Base-by-base conservation (phyloP, 2,329 filamentous ascomycete species). In the Fusarium sp. region DNA sequence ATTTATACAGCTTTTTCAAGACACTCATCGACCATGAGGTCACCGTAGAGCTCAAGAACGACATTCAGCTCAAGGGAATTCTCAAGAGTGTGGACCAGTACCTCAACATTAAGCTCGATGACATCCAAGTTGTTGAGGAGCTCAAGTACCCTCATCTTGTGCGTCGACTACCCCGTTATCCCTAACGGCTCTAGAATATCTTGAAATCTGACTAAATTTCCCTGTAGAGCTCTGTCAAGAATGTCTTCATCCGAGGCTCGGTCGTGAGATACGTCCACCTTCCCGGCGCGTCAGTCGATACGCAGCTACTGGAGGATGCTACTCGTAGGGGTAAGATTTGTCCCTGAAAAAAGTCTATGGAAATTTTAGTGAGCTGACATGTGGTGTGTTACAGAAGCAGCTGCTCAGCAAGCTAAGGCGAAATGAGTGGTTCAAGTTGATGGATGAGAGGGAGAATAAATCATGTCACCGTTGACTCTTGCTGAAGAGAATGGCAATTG, bases 31-130 rank as follows among this genome's bases (percentile, higher is more conserved):
- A 98, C 85, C 92, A 96, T 74, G 91, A 97, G 85, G 94, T 99
- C 77, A 98, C 94, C 46, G 94, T 99, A 79, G 96, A 99, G 85
- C 92, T 99, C 80, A 99, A 99, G 84, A 99, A 99, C 81, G 96
- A 99, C 83, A 97, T 99, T 75, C 94, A 94, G 79, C 97, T 99
- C 80, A 93, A 93, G 75, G 96, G 96, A 72, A 97, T 91, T 35
- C 87, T 99, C 72, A 99, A 98, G 86, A 97, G 93, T 77, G 95
- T 99, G 72, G 96, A 99, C 80, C 96, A 98, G 84, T 99, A 97
- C 83, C 89, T 99, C 77, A 99, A 99, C 84, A 98, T 99, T 84
- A 98, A 98, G 85, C 89, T 99, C 50, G 96, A 99, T 77, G 93
- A 98, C 77, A 97, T 98, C 66, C 88, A 91, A 68, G 95, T 98